Conservation (phyloP, 768 basidiomycete species). For the Pulveroboletus sp. region DNA sequence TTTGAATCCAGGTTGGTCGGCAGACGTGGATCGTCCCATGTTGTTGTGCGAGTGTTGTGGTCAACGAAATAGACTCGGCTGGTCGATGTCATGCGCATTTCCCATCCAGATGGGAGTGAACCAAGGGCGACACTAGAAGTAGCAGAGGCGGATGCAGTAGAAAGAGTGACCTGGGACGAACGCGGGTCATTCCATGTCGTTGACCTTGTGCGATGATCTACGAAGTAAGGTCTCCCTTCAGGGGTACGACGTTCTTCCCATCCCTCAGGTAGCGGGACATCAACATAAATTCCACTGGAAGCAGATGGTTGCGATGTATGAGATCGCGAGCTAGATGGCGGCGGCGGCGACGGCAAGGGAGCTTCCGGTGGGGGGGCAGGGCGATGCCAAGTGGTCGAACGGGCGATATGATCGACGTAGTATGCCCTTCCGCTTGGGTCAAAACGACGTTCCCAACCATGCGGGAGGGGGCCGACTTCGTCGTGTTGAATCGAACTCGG, state of each 20-base stretch:
- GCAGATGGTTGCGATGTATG: conserved; percentile 29
- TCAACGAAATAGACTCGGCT: conserved; percentile 90
- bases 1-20: conserved; percentile 81
- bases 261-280: conserved; percentile 77
- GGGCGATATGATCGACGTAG: conserved; percentile 84
- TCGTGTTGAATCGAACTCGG: conserved; percentile 44
- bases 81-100: conserved; percentile 88
- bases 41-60: conserved; percentile 85
- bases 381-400: conserved; percentile 79
- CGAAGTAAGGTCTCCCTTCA: conserved; percentile 78
- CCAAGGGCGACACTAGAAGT: conserved; percentile 64
- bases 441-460: conserved; percentile 80
- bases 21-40: conserved; percentile 91
- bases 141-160: conserved; percentile 41
- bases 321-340: conserved; percentile 14
- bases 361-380: conserved; percentile 30
- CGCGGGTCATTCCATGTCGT: conserved; percentile 93
- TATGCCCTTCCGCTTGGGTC: conserved; percentile 68
- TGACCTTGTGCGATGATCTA: conserved; percentile 78
- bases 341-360: conserved; percentile 12
- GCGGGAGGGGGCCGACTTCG: conserved; percentile 61
- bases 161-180: conserved; percentile 45
- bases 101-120: conserved; percentile 88
- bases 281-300: conserved; percentile 40
- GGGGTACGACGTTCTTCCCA: conserved; percentile 92